These are phyloP conservation scores for Cudoniella acicularis DNA, from an alignment of 495 filamentous ascomycete genomes.

Conservation along the genomic window DNA sequence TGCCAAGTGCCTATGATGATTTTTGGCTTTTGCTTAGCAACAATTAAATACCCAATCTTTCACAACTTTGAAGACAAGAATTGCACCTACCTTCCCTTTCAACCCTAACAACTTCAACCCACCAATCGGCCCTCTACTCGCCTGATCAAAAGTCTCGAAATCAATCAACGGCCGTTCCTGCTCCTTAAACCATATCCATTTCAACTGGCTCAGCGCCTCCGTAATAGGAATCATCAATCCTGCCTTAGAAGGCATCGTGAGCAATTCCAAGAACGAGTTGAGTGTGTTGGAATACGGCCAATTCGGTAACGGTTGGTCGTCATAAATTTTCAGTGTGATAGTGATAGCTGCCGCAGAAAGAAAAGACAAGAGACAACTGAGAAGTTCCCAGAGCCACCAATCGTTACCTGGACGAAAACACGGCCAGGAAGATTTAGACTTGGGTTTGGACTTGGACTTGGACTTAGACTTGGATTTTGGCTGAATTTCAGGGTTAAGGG, in stretches of 20 bases:
- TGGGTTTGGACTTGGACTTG: background rate
- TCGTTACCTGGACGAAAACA: background rate
- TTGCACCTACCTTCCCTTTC: constrained; percentile 26
- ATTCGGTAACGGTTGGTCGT: constrained; percentile 36
- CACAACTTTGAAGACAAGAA: background rate
- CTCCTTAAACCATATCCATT: constrained; percentile 45
- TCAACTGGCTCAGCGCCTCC: constrained; percentile 41
- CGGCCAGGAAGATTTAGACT: background rate
- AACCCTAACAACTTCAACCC: constrained; percentile 31
- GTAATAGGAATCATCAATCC: constrained; percentile 35
- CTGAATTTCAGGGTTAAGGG: background rate
- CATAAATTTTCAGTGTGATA: constrained; percentile 33
- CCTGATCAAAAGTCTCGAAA: constrained; percentile 40
- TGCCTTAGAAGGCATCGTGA: constrained; percentile 40
- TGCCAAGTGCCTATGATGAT: constrained; percentile 31
- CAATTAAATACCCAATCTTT: constrained; percentile 3
- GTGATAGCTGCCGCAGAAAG: constrained; percentile 29
- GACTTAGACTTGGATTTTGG: background rate
- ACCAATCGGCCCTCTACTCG: constrained; percentile 35
- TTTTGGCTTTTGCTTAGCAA: background rate
- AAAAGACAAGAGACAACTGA: background rate
- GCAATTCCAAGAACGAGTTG: constrained; percentile 43
- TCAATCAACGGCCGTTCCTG: constrained; percentile 38
- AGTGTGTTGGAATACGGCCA: constrained; percentile 45
- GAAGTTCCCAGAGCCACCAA: background rate